These are phyloP conservation scores for Arthroderma sp. DNA, from an alignment of 2,329 filamentous ascomycete species.

Conservation along the genomic window DNA sequence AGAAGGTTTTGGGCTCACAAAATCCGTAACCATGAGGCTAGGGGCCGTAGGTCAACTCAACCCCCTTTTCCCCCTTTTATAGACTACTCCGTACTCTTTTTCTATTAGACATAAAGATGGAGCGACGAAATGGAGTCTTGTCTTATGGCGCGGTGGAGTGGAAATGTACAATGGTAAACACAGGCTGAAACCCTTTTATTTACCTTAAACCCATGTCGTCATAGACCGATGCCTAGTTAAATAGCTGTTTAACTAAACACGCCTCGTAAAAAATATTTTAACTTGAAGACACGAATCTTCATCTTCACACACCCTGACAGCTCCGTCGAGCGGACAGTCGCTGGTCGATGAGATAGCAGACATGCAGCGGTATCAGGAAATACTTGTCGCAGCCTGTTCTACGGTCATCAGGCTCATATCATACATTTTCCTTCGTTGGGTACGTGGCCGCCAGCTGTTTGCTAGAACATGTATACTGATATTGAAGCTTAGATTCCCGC, in stretches of 20 bases:
- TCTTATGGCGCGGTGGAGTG: neutral
- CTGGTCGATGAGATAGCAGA: slow-evolving; percentile 5
- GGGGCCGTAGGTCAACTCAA: too few relatives aligned
- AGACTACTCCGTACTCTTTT: too few relatives aligned
- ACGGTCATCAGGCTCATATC: slow-evolving; percentile 25
- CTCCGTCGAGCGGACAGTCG: neutral
- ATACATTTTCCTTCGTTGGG: slow-evolving; percentile 37
- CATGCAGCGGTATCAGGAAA: slow-evolving; percentile 26
- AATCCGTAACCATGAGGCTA: too few relatives aligned
- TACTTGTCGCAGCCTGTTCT: slow-evolving; percentile 28
- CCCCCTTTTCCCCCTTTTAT: neutral
- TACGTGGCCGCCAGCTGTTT: slow-evolving; percentile 14
- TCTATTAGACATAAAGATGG: too few relatives aligned
- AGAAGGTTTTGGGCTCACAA: too few relatives aligned
- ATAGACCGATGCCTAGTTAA: neutral
- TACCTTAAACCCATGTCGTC: slow-evolving; percentile 4
- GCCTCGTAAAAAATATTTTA: neutral
- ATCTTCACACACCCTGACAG: neutral
- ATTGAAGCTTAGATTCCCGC: slow-evolving; percentile 27
- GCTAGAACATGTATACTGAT: neutral
- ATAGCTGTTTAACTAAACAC: neutral
- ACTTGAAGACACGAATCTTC: neutral
- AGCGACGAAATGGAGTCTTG: too few relatives aligned
- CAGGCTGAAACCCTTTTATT: slow-evolving; percentile 3
- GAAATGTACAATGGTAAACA: neutral